A percentile compares a stretch with the other conserved stretches of the same genome.
Evolutionary conservation across 352 stramenopile species (phyloP).

Genomic region (Pythium volutum): DNA sequence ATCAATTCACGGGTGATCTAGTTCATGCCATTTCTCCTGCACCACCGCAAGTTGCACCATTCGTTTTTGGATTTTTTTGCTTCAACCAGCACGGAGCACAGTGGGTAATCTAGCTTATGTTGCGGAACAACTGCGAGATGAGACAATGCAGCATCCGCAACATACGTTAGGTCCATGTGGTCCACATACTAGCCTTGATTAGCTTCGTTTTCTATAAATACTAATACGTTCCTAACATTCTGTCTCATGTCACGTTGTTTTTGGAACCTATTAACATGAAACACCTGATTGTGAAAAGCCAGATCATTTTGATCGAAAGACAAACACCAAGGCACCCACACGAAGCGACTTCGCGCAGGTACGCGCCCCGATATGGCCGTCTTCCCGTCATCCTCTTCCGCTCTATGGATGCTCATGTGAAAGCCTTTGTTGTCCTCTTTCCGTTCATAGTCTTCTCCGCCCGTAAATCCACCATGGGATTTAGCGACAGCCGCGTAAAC

Average conservation of each 20-base stretch:
- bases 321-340: background rate
- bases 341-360: background rate
- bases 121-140: too few relatives aligned
- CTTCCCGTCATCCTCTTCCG: background rate
- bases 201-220: background rate
- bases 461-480: slow-evolving; percentile 38
- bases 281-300: slow-evolving; percentile 16
- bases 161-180: too few relatives aligned
- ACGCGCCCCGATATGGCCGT: background rate
- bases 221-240: background rate
- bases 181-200: background rate
- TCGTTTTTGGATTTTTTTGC: too few relatives aligned
- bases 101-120: too few relatives aligned
- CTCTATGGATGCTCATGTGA: slow-evolving; percentile 1
- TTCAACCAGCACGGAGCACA: background rate
- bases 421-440: slow-evolving; percentile 1
- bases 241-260: background rate
- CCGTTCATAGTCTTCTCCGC: background rate
- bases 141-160: background rate
- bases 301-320: slow-evolving; percentile 10
- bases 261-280: slow-evolving; percentile 2
- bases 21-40: slow-evolving; percentile 7
- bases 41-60: too few relatives aligned
- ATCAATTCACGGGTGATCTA: slow-evolving; percentile 5
- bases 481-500: slow-evolving; percentile 71